Evolutionary conservation across 2,329 filamentous ascomycete genomes (phyloP), one percentile per base, ranked within the genome.

Genomic region (Fusarium sp.): DNA sequence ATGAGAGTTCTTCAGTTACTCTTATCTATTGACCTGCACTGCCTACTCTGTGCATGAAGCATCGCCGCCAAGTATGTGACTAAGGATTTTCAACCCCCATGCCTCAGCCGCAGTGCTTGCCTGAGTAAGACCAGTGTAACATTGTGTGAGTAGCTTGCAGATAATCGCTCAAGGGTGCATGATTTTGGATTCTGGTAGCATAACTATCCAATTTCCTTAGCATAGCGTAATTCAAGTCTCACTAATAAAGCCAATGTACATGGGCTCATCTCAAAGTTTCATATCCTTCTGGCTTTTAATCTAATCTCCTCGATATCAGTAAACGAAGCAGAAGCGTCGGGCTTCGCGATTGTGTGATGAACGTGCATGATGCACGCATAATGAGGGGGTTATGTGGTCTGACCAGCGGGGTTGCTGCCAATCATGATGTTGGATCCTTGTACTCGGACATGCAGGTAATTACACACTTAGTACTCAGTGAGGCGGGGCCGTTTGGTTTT

Each of bases 201-300:
- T 18, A 24, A 24, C 6, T 12, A 12, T 18, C 3, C 15, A 3
- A 42, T 6, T 12, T 15, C 15, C 6, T 42, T 4, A 11, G 22
- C n/a, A n/a, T 24, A 16, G n/a, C n/a, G n/a, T 0, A 7, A 3
- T 42, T 7, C 1, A 3, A 14, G 12, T 42, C 22, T 42, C 15
- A 11, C n/a, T 24, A 6, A 12, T 7, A n/a, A n/a, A n/a, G n/a
- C n/a, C n/a, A n/a, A n/a, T n/a, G n/a, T n/a, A n/a, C n/a, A n/a
- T n/a, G n/a, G n/a, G n/a, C n/a, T n/a, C n/a, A n/a, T n/a, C n/a
- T n/a, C n/a, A n/a, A n/a, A n/a, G n/a, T n/a, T n/a, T n/a, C n/a
- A n/a, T n/a, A n/a, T n/a, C n/a, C n/a, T n/a, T n/a, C n/a, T n/a
- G n/a, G n/a, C n/a, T n/a, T n/a, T n/a, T n/a, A n/a, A n/a, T n/a